A percentile compares a stretch with the other conserved stretches of the same genome.
Evolutionary conservation across 495 filamentous ascomycete species (phyloP).

Genomic region (Jackrogersella multiformis): DNA sequence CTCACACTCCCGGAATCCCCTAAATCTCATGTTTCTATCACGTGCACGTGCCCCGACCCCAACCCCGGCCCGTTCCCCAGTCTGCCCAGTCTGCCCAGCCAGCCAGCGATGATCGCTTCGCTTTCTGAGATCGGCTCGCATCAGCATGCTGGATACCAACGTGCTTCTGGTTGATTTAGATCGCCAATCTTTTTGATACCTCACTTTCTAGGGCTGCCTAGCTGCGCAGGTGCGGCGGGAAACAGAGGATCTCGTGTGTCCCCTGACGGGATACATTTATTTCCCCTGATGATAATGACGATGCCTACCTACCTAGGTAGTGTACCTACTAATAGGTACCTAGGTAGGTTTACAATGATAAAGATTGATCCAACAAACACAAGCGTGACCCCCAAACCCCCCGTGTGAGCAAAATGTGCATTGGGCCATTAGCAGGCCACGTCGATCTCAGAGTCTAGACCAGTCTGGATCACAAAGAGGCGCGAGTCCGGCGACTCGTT

Average conservation of each 20-base stretch:
- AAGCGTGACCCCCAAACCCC: no score
- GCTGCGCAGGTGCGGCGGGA: no score
- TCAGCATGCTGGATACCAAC: conserved; percentile 20
- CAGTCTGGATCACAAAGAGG: conserved; percentile 41
- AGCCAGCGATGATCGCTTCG: conserved; percentile 23
- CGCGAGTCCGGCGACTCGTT: conserved; percentile 25
- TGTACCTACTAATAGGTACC: no score
- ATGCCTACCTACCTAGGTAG: no score
- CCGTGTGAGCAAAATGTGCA: conserved; percentile 16
- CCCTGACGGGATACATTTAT: conserved; percentile 9
- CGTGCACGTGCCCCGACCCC: conserved; percentile 25
- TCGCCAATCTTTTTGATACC: conserved; percentile 24
- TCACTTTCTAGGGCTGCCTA: conserved; percentile 1
- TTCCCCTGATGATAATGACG: conserved; percentile 20
- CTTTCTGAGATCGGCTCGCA: conserved; percentile 27
- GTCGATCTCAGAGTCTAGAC: conserved; percentile 46
- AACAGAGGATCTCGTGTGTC: conserved; percentile 11
- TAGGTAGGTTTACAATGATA: no score
- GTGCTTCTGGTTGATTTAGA: conserved; percentile 16
- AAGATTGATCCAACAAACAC: conserved; percentile 4
- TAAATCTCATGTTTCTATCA: conserved; percentile 17
- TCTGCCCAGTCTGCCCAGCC: not conserved
- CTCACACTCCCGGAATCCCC: not conserved
- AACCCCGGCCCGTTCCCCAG: no score
- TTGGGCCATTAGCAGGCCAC: conserved; percentile 24